phyloP scores from a whole-genome alignment of 2,329 filamentous ascomycete genomes.

The Aureobasidium sp. region DNA sequence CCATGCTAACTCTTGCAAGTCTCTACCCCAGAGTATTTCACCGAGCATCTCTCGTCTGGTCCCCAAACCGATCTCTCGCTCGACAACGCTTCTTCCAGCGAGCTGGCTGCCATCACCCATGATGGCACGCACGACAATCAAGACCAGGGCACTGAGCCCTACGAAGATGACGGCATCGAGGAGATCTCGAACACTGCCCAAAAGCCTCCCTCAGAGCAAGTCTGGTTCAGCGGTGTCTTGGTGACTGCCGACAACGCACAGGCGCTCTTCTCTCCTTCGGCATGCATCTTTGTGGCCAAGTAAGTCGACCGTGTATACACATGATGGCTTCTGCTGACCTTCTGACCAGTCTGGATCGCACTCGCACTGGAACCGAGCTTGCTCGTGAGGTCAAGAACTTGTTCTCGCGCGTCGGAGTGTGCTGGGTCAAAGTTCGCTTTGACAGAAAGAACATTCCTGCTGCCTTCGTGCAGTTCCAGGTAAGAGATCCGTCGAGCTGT shows the following conservation, averaged over 20 bases:
- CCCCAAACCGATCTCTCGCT: background rate
- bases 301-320: constrained; percentile 31
- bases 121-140: background rate
- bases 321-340: background rate
- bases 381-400: constrained; percentile 43
- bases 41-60: background rate
- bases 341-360: constrained; percentile 41
- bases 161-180: background rate
- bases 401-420: constrained; percentile 47
- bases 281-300: constrained; percentile 60
- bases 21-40: background rate
- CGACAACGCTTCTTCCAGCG: background rate
- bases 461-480: constrained; percentile 55
- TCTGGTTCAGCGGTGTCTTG: background rate
- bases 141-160: background rate
- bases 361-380: constrained; percentile 42
- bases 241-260: constrained; percentile 36
- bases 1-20: background rate
- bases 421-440: constrained; percentile 56
- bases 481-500: constrained; percentile 26
- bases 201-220: background rate
- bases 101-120: background rate
- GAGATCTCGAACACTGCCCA: background rate
- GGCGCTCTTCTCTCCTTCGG: constrained; percentile 43
- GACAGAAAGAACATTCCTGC: constrained; percentile 52